Evolutionary conservation across 2,329 filamentous ascomycete genomes (phyloP).

Genomic region (Aschersonia sp.): DNA sequence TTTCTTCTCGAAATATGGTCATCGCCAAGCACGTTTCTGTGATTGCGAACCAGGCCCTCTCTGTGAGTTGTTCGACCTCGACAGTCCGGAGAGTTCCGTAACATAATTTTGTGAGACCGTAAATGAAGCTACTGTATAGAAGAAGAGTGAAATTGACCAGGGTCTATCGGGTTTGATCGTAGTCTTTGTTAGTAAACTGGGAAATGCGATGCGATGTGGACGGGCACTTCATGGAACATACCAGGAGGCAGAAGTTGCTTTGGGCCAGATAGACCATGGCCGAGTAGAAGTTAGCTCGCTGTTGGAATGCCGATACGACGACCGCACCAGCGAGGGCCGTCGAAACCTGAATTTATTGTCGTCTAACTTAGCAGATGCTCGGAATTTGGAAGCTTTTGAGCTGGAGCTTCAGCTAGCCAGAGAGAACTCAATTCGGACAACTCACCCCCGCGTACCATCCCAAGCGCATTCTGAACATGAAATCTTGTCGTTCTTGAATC

Average conservation of each 20-base stretch:
- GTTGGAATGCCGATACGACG: constrained; percentile 79
- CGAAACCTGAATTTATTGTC: constrained; percentile 44
- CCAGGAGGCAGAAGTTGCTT: constrained; percentile 89
- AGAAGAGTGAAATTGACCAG: constrained; percentile 84
- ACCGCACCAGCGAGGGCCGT: constrained; percentile 72
- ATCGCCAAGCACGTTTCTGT: constrained; percentile 95
- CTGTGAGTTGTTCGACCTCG: constrained; percentile 93
- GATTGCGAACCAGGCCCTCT: constrained; percentile 95
- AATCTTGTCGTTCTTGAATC: neutral
- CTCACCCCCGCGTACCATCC: constrained; percentile 47
- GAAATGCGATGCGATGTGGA: no score
- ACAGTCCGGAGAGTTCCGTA: constrained; percentile 83
- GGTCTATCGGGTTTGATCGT: constrained; percentile 37
- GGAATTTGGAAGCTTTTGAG: neutral
- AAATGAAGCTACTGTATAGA: constrained; percentile 65
- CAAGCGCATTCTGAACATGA: constrained; percentile 37
- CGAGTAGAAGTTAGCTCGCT: constrained; percentile 96
- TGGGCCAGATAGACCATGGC: constrained; percentile 93
- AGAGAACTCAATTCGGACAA: neutral
- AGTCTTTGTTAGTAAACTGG: no score
- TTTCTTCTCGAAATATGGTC: constrained; percentile 93
- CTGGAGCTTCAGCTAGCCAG: no score
- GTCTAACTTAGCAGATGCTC: neutral
- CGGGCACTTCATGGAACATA: constrained; percentile 23
- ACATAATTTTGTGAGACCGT: constrained; percentile 75